Conservation (phyloP, 805 yeast species). For the Jamesozyma rosinii region DNA sequence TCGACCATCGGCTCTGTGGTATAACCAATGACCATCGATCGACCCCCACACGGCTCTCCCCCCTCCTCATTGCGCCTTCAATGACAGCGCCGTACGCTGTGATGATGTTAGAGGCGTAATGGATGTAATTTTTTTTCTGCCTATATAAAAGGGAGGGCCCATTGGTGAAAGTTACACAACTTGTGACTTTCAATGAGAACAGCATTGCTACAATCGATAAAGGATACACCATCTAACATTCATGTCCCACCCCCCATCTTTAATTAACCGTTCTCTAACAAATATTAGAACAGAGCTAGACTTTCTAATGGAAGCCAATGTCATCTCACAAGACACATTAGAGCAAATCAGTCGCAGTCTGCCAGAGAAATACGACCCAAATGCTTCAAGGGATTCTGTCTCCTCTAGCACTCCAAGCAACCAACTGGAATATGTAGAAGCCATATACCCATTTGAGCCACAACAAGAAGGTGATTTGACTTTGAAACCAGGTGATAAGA, state of each 20-base stretch:
- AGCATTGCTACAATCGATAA: too few relatives aligned
- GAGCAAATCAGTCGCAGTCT: slow-evolving; percentile 42
- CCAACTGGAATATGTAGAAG: slow-evolving; percentile 43
- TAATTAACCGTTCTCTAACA: slow-evolving; percentile 69
- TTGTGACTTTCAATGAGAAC: too few relatives aligned
- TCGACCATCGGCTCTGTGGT: slow-evolving; percentile 17
- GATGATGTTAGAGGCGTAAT: too few relatives aligned
- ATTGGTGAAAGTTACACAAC: background rate
- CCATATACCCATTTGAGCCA: slow-evolving; percentile 63
- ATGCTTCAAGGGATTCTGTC: slow-evolving; percentile 7
- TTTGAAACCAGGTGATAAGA: slow-evolving; percentile 55
- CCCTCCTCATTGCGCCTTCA: too few relatives aligned
- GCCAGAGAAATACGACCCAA: slow-evolving; percentile 46
- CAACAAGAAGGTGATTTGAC: slow-evolving; percentile 68
- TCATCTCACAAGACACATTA: slow-evolving; percentile 49
- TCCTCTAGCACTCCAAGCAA: background rate
- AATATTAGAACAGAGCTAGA: slow-evolving; percentile 73
- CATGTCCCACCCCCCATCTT: slow-evolving; percentile 36
- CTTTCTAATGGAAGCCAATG: slow-evolving; percentile 65
- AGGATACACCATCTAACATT: too few relatives aligned
- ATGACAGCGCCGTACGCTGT: too few relatives aligned
- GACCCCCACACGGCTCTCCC: too few relatives aligned
- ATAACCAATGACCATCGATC: too few relatives aligned
- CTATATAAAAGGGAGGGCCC: background rate
- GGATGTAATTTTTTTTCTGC: too few relatives aligned